Conservation (phyloP, 441 rosid species). For the Jatropha podagrica region DNA sequence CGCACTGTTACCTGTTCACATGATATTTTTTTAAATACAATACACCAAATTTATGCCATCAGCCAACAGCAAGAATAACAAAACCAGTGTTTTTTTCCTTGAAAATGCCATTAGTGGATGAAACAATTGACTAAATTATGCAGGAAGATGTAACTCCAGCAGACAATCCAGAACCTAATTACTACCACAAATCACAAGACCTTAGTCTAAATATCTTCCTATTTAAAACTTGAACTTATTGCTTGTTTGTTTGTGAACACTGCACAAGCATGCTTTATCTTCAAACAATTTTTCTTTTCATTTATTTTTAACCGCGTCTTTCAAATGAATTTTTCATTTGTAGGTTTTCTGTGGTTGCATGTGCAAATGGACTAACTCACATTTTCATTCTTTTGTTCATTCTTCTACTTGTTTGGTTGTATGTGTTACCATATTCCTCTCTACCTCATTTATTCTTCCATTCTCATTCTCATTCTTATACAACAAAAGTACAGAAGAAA, state of each 20-base stretch:
- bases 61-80: not conserved
- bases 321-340: not conserved
- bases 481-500: too few species aligned
- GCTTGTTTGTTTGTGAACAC: not conserved
- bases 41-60: not conserved
- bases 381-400: not conserved
- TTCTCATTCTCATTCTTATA: too few species aligned
- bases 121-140: not conserved
- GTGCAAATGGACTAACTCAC: not conserved
- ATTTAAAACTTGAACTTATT: not conserved
- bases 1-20: constrained; percentile 49
- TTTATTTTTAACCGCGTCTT: not conserved
- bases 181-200: not conserved
- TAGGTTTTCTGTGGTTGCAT: not conserved
- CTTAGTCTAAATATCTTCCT: not conserved
- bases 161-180: not conserved
- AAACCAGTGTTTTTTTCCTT: not conserved
- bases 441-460: too few species aligned
- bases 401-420: too few species aligned
- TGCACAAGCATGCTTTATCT: not conserved
- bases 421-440: too few species aligned
- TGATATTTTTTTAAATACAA: constrained; percentile 4
- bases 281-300: not conserved
- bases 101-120: not conserved
- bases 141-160: not conserved